Evolutionary conservation across 768 basidiomycete genomes (phyloP).

Genomic region (Panaeolus cyanescens): DNA sequence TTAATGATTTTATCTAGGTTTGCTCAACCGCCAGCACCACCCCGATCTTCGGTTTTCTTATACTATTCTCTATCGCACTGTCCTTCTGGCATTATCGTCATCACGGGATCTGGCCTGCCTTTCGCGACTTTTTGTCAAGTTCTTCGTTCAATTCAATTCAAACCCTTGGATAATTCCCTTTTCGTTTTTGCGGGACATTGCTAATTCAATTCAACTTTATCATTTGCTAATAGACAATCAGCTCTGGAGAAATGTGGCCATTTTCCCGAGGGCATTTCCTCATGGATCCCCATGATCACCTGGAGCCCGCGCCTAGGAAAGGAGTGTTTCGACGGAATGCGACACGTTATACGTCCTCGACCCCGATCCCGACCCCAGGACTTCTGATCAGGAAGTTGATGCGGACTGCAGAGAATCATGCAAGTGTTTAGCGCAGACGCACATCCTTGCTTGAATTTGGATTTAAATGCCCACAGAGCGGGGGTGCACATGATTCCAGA

Average conservation of each 20-base stretch:
- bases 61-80: not conserved
- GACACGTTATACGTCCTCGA: not conserved
- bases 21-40: not conserved
- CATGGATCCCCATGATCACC: not conserved
- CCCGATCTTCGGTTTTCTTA: slow-evolving; percentile 18
- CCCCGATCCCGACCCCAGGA: not conserved
- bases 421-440: not conserved
- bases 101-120: slow-evolving; percentile 15
- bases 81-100: slow-evolving; percentile 8
- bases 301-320: not conserved
- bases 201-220: not conserved
- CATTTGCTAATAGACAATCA: not conserved
- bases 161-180: not conserved
- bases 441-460: not conserved
- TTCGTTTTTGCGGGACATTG: not conserved
- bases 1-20: slow-evolving; percentile 9
- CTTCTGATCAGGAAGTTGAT: not conserved
- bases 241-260: not conserved
- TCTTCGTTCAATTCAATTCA: not conserved
- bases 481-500: not conserved
- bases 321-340: not conserved
- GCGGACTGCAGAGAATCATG: not conserved
- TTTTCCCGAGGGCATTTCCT: not conserved
- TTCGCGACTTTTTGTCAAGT: not conserved
- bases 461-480: not conserved